These are phyloP conservation scores for Backusella sp. DNA, from an alignment of 192 early-diverging fungal species.

Conservation along the genomic window DNA sequence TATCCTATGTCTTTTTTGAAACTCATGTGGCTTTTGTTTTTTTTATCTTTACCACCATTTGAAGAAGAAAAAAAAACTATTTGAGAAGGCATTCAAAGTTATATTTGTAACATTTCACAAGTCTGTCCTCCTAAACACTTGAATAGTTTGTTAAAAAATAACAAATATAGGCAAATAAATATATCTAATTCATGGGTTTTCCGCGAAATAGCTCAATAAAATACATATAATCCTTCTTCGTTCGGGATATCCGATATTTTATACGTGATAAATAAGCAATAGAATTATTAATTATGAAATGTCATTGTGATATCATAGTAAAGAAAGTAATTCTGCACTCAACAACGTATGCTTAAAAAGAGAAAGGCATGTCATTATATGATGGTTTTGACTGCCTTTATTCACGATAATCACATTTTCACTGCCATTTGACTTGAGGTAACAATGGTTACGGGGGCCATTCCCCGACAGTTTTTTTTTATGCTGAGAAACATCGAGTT, in stretches of 20 bases:
- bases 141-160: background rate
- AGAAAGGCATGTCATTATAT: no score
- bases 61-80: background rate
- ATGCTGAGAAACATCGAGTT: no score
- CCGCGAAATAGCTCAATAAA: background rate
- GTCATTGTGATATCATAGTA: background rate
- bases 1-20: background rate
- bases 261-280: no score
- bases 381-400: no score
- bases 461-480: background rate
- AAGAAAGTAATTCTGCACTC: background rate
- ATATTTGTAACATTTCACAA: background rate
- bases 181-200: background rate
- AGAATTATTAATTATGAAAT: background rate
- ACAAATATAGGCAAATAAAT: background rate
- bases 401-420: no score
- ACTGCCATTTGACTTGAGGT: background rate
- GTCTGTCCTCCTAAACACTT: background rate
- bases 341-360: no score
- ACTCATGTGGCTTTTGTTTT: background rate
- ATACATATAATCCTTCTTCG: background rate
- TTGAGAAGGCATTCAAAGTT: background rate
- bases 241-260: background rate
- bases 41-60: background rate
- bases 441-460: no score